A percentile compares a stretch with the other conserved stretches of the same genome.
Conservation (phyloP, 1,139 yeast genomes). For the Pichia sp. region DNA sequence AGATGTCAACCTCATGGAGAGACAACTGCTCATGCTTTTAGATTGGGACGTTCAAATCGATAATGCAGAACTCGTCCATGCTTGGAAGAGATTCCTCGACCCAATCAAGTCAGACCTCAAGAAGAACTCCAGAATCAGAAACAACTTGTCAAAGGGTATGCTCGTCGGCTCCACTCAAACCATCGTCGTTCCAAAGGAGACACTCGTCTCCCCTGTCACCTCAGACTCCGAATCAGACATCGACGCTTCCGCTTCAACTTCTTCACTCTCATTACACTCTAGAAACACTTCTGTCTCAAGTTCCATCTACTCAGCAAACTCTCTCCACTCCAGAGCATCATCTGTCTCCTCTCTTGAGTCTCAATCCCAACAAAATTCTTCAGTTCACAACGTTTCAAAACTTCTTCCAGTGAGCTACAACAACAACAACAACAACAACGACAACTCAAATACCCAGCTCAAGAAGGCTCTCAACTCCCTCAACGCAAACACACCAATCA, state of each 20-base stretch:
- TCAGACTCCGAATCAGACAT: too few species aligned
- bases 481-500: constrained; percentile 13
- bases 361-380: background rate
- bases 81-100: constrained; percentile 46
- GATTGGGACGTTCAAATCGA: constrained; percentile 63
- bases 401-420: background rate
- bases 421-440: background rate
- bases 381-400: too few species aligned
- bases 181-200: constrained; percentile 15
- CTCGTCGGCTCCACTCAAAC: constrained; percentile 24
- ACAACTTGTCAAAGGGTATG: constrained; percentile 23
- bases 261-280: constrained; percentile 18
- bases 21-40: constrained; percentile 59
- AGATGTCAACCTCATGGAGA: constrained; percentile 75
- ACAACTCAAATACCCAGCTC: constrained; percentile 1
- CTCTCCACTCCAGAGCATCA: constrained; percentile 23
- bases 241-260: background rate
- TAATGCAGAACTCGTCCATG: constrained; percentile 44
- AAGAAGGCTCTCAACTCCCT: constrained; percentile 7
- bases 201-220: too few species aligned
- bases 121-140: constrained; percentile 27
- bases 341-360: constrained; percentile 24
- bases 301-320: constrained; percentile 8
- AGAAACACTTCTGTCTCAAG: constrained; percentile 24
- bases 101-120: constrained; percentile 57